Base-by-base conservation (phyloP, 1,139 yeast species). In the Kodamaea anthophila region DNA sequence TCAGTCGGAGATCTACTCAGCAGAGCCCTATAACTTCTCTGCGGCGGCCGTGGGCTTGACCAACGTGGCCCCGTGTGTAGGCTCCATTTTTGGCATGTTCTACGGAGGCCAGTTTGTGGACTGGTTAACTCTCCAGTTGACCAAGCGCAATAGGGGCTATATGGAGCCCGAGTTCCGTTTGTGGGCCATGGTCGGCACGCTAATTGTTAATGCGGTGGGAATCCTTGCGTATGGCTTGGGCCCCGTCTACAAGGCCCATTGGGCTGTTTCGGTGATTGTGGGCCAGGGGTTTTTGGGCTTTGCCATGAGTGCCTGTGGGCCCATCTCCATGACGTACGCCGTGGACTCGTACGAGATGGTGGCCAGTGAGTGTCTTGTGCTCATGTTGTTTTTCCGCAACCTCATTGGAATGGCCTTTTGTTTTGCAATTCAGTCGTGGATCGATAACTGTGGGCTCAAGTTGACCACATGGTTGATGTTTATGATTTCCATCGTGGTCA, bases 111-210 rank as follows among this genome's bases (percentile, higher is more conserved):
- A 52, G 31, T 53, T 63, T 31, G 67, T 64, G 13, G 74, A 68
- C 43, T 60, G 61, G 60, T 40, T 60, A 19, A 50, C 64, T 6
- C 39, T 60, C 21, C 43, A 41, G 34, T 46, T 81, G 54, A 84
- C 94, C 16, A 77, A 72, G 42, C 62, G 76, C 32, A 79, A 81
- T 49, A 60, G 70, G 33, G 94, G 94, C 29, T 54, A 81, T 24
- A 69, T 71, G 42, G 95, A 85, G 52, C 91, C 94, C 3, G 95
- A 85, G 54, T 76, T 68, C 51, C 70, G 94, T 44, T 63, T 85
- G 26, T 83, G 81, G 70, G 56, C 65, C 11, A 61, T 62, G 69
- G 32, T 52, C n/a, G 39, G 56, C 8, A 69, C 69, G 9, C 30
- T 31, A 9, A 10, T 31, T 8, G 19, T 23, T 18, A 31, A 31